A percentile compares a stretch with the other conserved stretches of the same genome.
phyloP scores from a whole-genome alignment of 148 eudicot species.

The Persicaria tinctoria region DNA sequence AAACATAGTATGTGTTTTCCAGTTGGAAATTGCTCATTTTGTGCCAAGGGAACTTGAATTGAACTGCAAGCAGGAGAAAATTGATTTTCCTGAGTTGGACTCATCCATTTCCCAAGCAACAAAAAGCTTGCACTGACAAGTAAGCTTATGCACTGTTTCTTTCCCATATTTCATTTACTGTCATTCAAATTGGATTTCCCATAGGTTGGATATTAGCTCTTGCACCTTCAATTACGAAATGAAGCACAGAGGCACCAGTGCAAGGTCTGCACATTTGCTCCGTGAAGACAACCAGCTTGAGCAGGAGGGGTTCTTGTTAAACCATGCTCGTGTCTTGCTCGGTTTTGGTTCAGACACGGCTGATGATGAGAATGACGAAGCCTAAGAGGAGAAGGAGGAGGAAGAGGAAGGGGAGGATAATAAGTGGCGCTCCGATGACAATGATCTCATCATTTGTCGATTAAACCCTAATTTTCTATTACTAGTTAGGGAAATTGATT shows the following conservation, averaged over 20 bases:
- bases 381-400: conserved; percentile 17
- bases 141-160: conserved; percentile 14
- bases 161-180: neutral
- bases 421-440: conserved; percentile 33
- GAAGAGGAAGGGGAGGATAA: conserved; percentile 32
- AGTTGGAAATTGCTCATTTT: too few relatives aligned
- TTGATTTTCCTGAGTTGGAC: conserved; percentile 71
- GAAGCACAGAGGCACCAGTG: conserved; percentile 56
- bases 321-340: conserved; percentile 59
- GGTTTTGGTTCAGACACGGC: conserved; percentile 77
- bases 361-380: conserved; percentile 53
- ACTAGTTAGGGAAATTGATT: neutral
- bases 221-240: conserved; percentile 63
- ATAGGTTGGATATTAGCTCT: conserved; percentile 26
- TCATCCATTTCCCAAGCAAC: conserved; percentile 71
- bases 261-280: conserved; percentile 34
- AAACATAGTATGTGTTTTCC: too few relatives aligned
- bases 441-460: conserved; percentile 67
- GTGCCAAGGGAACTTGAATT: too few relatives aligned
- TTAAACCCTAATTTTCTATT: conserved; percentile 5
- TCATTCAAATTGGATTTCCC: neutral
- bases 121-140: conserved; percentile 66
- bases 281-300: conserved; percentile 49
- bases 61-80: conserved; percentile 2
- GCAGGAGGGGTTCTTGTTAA: conserved; percentile 53